phyloP scores from a whole-genome alignment of 164 flowering plant genomes.

The Amborella trichopoda region DNA sequence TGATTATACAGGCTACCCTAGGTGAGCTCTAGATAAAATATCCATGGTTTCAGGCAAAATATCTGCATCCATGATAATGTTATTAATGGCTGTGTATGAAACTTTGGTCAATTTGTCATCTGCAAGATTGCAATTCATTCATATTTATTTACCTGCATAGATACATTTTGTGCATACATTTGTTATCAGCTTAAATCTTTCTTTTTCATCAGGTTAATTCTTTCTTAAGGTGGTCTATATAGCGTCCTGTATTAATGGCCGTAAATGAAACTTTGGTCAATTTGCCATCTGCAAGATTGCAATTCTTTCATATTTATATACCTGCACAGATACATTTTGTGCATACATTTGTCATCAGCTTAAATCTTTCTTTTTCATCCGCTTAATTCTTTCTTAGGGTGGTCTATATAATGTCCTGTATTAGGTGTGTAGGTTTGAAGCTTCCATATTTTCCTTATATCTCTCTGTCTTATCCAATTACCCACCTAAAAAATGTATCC shows the following conservation, averaged over 20 bases:
- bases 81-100: not conserved
- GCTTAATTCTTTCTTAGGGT: no score
- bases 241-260: not conserved
- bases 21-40: slow-evolving; percentile 21
- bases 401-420: no score
- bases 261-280: not conserved
- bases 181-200: not conserved
- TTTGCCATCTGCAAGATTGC: not conserved
- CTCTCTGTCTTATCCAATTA: no score
- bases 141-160: not conserved
- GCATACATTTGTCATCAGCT: not conserved
- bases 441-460: no score
- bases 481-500: no score
- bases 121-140: not conserved
- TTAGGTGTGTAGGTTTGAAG: no score
- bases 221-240: no score
- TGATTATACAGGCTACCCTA: slow-evolving; percentile 73
- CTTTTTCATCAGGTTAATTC: no score
- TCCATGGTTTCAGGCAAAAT: not conserved
- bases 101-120: not conserved
- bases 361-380: not conserved
- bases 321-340: not conserved
- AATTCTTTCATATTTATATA: not conserved
- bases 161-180: not conserved
- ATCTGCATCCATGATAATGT: not conserved